A percentile compares a stretch with the other conserved stretches of the same genome.
These are phyloP conservation scores for Oleoguttula mirabilis DNA, from an alignment of 495 filamentous ascomycete genomes.

Conservation along the genomic window DNA sequence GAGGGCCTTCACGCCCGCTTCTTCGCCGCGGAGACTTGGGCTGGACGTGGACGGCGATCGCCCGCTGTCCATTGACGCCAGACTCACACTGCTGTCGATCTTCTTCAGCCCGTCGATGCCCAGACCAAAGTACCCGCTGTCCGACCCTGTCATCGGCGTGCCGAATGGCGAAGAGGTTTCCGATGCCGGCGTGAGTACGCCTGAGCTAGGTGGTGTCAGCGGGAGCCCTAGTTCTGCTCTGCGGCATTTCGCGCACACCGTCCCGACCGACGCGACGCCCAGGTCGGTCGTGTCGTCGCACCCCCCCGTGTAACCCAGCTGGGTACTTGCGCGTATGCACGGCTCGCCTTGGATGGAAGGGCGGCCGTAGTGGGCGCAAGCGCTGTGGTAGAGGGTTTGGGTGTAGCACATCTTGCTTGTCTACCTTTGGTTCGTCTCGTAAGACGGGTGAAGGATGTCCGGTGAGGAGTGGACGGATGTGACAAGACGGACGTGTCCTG, in stretches of 20 bases:
- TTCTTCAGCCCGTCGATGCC: neutral
- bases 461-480: neutral
- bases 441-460: too few relatives aligned
- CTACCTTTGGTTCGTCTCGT: too few relatives aligned
- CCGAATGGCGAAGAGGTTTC: neutral
- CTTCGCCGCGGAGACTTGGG: neutral
- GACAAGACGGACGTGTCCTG: neutral
- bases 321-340: constrained; percentile 1
- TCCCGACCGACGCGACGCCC: neutral
- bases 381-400: constrained; percentile 1
- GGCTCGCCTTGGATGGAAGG: constrained; percentile 1
- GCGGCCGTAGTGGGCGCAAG: neutral
- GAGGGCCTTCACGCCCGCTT: neutral
- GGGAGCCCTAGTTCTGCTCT: too few relatives aligned
- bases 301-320: neutral
- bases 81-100: neutral
- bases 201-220: too few relatives aligned
- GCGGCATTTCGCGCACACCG: neutral
- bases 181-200: neutral
- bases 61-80: neutral
- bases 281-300: constrained; percentile 2
- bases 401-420: constrained; percentile 3
- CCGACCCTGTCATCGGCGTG: neutral
- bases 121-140: neutral
- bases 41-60: neutral